phyloP scores from a whole-genome alignment of 2,329 filamentous ascomycete species.

The Teratosphaeria zuluensis region DNA sequence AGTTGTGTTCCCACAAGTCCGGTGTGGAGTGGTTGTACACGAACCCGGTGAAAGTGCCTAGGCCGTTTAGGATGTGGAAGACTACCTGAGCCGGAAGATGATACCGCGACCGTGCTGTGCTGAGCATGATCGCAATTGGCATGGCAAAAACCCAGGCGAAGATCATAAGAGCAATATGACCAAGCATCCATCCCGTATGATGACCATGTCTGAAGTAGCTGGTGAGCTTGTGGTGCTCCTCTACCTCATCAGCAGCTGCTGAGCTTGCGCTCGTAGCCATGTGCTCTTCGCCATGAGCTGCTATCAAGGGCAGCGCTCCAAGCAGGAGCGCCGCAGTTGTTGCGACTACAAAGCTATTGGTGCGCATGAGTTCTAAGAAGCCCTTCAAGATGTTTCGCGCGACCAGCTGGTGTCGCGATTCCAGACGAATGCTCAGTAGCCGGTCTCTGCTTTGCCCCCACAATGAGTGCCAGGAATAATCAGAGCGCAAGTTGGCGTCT shows the following conservation, averaged over 20 bases:
- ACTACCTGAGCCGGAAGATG: constrained; percentile 58
- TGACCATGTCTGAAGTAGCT: constrained; percentile 50
- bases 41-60: constrained; percentile 55
- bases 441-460: neutral
- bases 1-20: constrained; percentile 76
- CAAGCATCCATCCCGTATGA: constrained; percentile 48
- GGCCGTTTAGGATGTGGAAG: constrained; percentile 34
- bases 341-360: neutral
- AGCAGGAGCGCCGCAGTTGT: constrained; percentile 30
- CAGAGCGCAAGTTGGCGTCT: neutral
- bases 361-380: neutral
- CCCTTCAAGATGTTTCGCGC: neutral
- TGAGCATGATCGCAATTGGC: constrained; percentile 76
- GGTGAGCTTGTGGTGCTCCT: constrained; percentile 1
- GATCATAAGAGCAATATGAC: constrained; percentile 62
- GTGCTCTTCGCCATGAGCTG: constrained; percentile 30
- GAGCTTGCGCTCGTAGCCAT: constrained; percentile 20
- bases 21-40: constrained; percentile 75
- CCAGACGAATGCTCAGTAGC: neutral
- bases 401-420: neutral
- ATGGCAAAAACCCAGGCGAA: constrained; percentile 63
- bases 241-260: neutral
- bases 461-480: neutral
- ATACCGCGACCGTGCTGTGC: constrained; percentile 66
- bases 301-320: constrained; percentile 29